Conservation (phyloP, 768 basidiomycete genomes). For the Pleurotus giganteus region DNA sequence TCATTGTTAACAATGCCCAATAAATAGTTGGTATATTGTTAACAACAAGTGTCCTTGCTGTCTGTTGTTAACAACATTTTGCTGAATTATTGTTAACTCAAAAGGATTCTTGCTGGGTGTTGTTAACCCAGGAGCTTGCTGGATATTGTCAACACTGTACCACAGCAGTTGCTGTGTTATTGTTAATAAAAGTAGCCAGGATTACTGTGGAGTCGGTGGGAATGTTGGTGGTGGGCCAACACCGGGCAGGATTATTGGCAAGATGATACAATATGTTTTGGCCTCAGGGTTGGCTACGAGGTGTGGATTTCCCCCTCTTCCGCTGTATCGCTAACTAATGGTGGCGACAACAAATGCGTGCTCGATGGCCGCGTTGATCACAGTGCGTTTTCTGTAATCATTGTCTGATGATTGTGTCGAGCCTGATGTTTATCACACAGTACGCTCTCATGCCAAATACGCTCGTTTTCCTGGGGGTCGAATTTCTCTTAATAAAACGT, state of each 20-base stretch:
- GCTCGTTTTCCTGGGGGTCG: constrained; percentile 16
- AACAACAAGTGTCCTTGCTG: too few relatives aligned
- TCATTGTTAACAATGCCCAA: too few relatives aligned
- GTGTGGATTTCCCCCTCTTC: not conserved
- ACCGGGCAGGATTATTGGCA: not conserved
- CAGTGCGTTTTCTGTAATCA: constrained; percentile 1
- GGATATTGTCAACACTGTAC: too few relatives aligned
- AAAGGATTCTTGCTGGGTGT: too few relatives aligned
- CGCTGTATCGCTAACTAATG: not conserved
- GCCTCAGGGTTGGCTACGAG: constrained; percentile 15
- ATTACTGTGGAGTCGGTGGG: too few relatives aligned
- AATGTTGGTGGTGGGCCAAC: too few relatives aligned
- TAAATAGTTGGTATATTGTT: too few relatives aligned
- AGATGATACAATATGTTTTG: constrained; percentile 13
- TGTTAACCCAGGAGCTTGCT: too few relatives aligned
- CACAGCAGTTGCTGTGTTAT: too few relatives aligned
- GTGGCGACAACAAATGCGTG: constrained; percentile 7
- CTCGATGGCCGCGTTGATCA: constrained; percentile 10
- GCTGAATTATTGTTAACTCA: too few relatives aligned
- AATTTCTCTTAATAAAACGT: constrained; percentile 20
- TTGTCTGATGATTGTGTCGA: not conserved
- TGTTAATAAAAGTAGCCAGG: too few relatives aligned
- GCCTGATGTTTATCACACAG: constrained; percentile 5
- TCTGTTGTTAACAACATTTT: too few relatives aligned
- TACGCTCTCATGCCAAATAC: constrained; percentile 15